Conservation (phyloP, 257 asterid genomes). For the Agastache rugosa region DNA sequence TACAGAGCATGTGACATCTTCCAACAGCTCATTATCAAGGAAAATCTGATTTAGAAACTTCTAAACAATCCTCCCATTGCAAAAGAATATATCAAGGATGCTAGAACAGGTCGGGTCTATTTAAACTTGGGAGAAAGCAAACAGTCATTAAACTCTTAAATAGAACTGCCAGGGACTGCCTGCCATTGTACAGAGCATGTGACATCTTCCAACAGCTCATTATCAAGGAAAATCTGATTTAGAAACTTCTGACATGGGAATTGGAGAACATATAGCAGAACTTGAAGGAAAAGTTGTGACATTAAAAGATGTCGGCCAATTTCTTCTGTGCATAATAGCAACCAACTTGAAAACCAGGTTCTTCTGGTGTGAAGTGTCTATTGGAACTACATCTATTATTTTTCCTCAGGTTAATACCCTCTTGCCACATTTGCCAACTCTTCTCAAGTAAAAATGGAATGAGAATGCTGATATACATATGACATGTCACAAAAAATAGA, state of each 20-base stretch:
- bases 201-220: background rate
- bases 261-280: background rate
- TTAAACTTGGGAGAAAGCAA: background rate
- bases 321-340: background rate
- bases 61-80: background rate
- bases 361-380: background rate
- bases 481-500: slow-evolving; percentile 29
- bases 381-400: background rate
- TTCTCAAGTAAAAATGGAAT: slow-evolving; percentile 4
- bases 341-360: background rate
- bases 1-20: background rate
- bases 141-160: background rate
- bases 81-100: background rate
- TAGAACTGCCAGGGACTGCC: background rate
- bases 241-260: background rate
- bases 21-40: background rate
- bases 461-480: slow-evolving; percentile 19
- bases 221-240: background rate
- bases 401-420: slow-evolving; percentile 22
- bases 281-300: background rate
- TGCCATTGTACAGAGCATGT: background rate
- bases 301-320: background rate
- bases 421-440: slow-evolving; percentile 13
- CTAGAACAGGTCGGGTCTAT: background rate
- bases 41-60: background rate